Evolutionary conservation across 139 green algal species (phyloP).

Genomic region (Ettlia oleoabundans): DNA sequence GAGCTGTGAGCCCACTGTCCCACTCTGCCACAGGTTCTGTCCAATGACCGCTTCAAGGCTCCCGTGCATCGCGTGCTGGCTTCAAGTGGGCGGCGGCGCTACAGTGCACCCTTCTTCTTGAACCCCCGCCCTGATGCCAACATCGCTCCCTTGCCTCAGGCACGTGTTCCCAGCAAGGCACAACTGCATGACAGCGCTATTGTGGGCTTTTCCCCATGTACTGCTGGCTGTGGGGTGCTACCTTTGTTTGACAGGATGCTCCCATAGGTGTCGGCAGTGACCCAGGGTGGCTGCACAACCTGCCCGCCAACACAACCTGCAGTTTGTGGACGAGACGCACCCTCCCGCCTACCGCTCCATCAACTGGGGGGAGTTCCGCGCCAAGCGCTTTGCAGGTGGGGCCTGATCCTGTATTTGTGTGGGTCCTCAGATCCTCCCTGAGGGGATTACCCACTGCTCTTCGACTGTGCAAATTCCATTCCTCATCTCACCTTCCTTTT

Average conservation of each 20-base stretch:
- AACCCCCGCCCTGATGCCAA: constrained; percentile 47
- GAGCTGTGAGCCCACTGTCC: too few relatives aligned
- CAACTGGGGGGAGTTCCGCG: constrained; percentile 53
- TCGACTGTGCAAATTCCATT: too few relatives aligned
- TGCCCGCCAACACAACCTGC: not conserved
- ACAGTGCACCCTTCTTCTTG: constrained; percentile 62
- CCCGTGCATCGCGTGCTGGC: constrained; percentile 57
- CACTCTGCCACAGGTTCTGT: constrained; percentile 27
- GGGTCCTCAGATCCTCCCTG: not conserved
- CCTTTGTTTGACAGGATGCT: too few relatives aligned
- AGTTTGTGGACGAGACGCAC: constrained; percentile 3
- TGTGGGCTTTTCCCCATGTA: too few relatives aligned
- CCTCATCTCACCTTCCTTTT: too few relatives aligned
- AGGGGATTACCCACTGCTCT: too few relatives aligned
- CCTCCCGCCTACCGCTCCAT: constrained; percentile 47
- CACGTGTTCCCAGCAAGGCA: too few relatives aligned
- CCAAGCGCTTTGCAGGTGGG: constrained; percentile 22
- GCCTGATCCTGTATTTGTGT: not conserved
- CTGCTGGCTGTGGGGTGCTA: too few relatives aligned
- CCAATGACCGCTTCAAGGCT: constrained; percentile 48
- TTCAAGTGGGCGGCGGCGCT: constrained; percentile 28
- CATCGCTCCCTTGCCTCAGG: constrained; percentile 21
- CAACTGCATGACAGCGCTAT: too few relatives aligned
- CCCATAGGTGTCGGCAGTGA: too few relatives aligned
- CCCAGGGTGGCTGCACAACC: not conserved